Conservation (phyloP, 169 alveolate genomes). For the Plasmodium gonderi region DNA sequence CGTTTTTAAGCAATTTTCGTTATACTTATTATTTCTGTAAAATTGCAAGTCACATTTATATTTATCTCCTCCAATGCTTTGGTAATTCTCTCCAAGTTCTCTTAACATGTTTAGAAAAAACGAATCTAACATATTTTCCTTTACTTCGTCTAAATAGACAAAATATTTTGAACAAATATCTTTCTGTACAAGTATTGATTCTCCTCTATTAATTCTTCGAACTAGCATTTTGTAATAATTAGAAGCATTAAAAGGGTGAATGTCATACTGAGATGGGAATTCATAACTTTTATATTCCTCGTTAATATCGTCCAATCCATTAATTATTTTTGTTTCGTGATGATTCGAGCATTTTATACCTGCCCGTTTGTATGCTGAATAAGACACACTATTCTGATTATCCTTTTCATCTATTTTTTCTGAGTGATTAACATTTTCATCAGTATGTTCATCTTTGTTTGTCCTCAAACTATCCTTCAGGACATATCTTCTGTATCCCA, state of each 20-base stretch:
- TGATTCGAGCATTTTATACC: background rate
- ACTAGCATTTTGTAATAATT: conserved; percentile 83
- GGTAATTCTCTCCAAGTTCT: conserved; percentile 79
- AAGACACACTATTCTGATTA: background rate
- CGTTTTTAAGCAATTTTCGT: conserved; percentile 75
- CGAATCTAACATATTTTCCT: conserved; percentile 54
- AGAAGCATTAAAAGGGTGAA: conserved; percentile 74
- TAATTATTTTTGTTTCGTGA: conserved; percentile 8
- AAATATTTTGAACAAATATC: conserved; percentile 86
- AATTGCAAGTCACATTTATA: conserved; percentile 77
- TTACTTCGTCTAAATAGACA: conserved; percentile 78
- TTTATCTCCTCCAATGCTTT: conserved; percentile 63
- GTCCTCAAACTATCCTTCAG: conserved; percentile 38
- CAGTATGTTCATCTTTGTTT: background rate
- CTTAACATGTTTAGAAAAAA: conserved; percentile 79
- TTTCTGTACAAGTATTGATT: conserved; percentile 79
- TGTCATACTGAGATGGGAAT: conserved; percentile 13
- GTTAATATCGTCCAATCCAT: conserved; percentile 36
- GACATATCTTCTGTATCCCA: conserved; percentile 85
- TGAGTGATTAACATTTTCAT: conserved; percentile 9
- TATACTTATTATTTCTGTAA: conserved; percentile 77
- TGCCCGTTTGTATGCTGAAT: background rate
- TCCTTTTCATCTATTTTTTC: conserved; percentile 64
- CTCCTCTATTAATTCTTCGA: conserved; percentile 74
- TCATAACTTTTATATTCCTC: conserved; percentile 30